Percentiles rank a stretch among this genome's conserved stretches.
These are phyloP conservation scores for Beauveria sp. DNA, from an alignment of 2,329 filamentous ascomycete genomes.

Conservation along the genomic window DNA sequence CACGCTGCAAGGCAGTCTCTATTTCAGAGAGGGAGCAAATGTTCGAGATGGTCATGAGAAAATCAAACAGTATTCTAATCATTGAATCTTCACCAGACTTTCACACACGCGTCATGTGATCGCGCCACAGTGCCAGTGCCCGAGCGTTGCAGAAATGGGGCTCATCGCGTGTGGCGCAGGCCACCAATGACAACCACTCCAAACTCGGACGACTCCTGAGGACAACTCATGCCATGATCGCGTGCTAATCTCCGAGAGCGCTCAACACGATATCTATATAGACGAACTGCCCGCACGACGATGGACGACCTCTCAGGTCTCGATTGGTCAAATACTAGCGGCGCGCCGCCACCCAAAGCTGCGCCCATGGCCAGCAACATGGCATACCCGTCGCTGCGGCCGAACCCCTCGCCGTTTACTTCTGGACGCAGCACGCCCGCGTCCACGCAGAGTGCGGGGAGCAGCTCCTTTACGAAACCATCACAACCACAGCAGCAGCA, in stretches of 20 bases:
- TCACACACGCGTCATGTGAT: not conserved
- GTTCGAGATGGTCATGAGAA: not conserved
- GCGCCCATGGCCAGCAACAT: constrained; percentile 34
- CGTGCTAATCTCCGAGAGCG: not conserved
- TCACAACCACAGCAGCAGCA: constrained; percentile 20
- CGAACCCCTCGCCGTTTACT: constrained; percentile 47
- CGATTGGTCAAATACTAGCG: constrained; percentile 46
- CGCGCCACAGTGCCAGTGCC: not conserved
- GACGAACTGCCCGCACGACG: constrained; percentile 14
- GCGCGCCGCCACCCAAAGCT: constrained; percentile 21
- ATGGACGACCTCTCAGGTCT: constrained; percentile 59
- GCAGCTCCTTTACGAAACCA: constrained; percentile 33
- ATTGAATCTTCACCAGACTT: not conserved
- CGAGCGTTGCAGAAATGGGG: not conserved
- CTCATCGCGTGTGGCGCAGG: constrained; percentile 6
- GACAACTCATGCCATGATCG: not conserved
- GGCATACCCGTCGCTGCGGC: constrained; percentile 42
- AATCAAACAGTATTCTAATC: not conserved
- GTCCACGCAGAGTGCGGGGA: constrained; percentile 38
- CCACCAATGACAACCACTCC: not conserved
- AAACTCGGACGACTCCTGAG: constrained; percentile 1
- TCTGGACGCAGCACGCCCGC: constrained; percentile 52
- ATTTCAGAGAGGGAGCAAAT: too few species aligned
- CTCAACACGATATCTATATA: not conserved
- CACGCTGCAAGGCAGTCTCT: not conserved